These are phyloP conservation scores for Polygonum maritimum DNA, from an alignment of 148 eudicot genomes.

Conservation along the genomic window DNA sequence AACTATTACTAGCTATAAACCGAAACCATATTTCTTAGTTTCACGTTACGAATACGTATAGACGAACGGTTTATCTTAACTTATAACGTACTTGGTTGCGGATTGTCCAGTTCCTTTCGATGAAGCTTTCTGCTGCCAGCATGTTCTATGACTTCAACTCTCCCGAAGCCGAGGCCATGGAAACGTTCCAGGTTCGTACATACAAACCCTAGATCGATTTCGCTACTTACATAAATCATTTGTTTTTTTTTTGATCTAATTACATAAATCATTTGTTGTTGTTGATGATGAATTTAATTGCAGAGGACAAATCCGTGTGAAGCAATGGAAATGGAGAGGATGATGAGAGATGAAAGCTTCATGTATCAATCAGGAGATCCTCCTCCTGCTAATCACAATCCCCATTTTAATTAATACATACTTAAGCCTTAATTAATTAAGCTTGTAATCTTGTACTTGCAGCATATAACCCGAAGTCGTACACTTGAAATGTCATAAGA, in stretches of 20 bases:
- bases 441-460: too few species aligned
- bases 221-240: background rate
- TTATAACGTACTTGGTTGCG: background rate
- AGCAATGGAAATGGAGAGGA: slow-evolving; percentile 35
- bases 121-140: slow-evolving; percentile 95
- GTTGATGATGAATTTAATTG: slow-evolving; percentile 2
- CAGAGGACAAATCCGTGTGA: slow-evolving; percentile 51
- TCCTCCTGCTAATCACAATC: background rate
- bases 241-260: too few species aligned
- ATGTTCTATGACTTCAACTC: slow-evolving; percentile 78
- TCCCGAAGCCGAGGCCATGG: slow-evolving; percentile 62
- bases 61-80: too few species aligned
- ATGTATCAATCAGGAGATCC: background rate
- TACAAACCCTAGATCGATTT: too few species aligned
- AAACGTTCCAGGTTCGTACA: slow-evolving; percentile 40
- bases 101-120: slow-evolving; percentile 56
- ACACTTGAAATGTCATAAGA: background rate
- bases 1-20: background rate
- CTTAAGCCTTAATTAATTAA: too few species aligned
- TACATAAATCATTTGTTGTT: background rate
- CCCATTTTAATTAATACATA: background rate
- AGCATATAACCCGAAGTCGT: background rate
- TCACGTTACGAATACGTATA: too few species aligned
- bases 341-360: slow-evolving; percentile 23
- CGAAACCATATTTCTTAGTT: background rate